Evolutionary conservation across 768 basidiomycete genomes (phyloP), one percentile per base, ranked within the genome.

Genomic region (Pleurotus pulmonarius): DNA sequence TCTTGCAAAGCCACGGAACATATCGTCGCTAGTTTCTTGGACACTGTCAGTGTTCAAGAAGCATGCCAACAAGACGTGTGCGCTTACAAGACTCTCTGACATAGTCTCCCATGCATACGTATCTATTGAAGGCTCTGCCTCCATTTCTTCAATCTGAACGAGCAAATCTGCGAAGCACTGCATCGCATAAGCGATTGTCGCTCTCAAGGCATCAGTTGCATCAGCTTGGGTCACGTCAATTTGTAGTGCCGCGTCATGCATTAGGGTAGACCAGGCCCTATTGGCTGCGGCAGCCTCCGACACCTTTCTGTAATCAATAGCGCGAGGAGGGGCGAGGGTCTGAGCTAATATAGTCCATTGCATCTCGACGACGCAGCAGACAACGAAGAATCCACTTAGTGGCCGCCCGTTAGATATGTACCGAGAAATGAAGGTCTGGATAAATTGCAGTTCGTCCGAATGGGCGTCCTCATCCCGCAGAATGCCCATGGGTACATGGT

Each of bases 41-140:
- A 39, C 44, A 20, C n/a, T 11, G 37, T 48, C 29, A 49, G 48
- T 13, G 25, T 29, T 46, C 24, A 25, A n/a, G 34, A 47, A 45
- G 15, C 24, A 39, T 12, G 13, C 34, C 24, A 40, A 4, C 5
- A 24, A 1, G n/a, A 48, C 9, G 53, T 40, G 46, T 52, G 22
- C 49, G 70, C 83, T 47, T 62, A 92, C 92, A 78, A 94, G 69
- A 61, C 88, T 89, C 66, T 94, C 92, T 8, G 92, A 90, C 86
- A 94, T 87, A 0, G 92, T 94, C 66, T 94, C 92, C 87, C 88
- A 94, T 51, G 90, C 85, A 69, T 93, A 94, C n/a, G 88, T 90
- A 66, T 94, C 92, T 34, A 87, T 63, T 0, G 87, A 80, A 11
- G 90, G 92, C 58, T 91, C 88, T 3, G 76, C 73, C 12, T 92